phyloP scores from a whole-genome alignment of 805 yeast genomes.

The Starmerella tilneyi region DNA sequence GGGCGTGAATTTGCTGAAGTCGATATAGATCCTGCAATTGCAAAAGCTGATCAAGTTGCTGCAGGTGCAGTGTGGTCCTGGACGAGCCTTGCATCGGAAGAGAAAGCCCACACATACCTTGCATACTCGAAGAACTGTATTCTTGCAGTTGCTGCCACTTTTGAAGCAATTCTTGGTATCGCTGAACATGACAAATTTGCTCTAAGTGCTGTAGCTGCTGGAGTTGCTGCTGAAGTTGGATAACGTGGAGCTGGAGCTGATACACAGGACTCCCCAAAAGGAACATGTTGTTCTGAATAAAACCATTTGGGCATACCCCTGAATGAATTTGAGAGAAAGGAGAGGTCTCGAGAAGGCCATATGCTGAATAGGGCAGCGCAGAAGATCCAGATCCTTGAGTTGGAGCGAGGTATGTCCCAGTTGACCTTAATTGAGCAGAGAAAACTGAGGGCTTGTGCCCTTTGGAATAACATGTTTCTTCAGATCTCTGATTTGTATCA shows the following conservation, averaged over 20 bases:
- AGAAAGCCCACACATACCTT: too few relatives aligned
- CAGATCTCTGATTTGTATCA: too few relatives aligned
- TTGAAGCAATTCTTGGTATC: neutral
- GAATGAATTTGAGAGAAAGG: too few relatives aligned
- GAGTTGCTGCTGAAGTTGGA: neutral
- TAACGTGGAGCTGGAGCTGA: neutral
- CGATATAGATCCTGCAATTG: conserved; percentile 1
- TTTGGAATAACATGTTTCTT: too few relatives aligned
- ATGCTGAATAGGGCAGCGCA: too few relatives aligned
- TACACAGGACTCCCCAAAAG: neutral
- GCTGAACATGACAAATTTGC: neutral
- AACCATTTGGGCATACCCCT: neutral
- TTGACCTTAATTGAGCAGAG: too few relatives aligned
- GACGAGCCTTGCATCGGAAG: too few relatives aligned
- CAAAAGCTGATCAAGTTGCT: neutral
- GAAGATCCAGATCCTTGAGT: too few relatives aligned
- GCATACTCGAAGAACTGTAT: too few relatives aligned
- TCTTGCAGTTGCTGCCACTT: conserved; percentile 1
- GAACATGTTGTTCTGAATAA: neutral
- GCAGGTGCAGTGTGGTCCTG: neutral
- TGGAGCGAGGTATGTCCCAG: too few relatives aligned
- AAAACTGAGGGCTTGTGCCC: too few relatives aligned
- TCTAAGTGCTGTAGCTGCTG: neutral
- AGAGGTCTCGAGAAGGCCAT: too few relatives aligned
- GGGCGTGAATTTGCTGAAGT: neutral